Evolutionary conservation across 352 stramenopile genomes (phyloP).

Genomic region (Globisporangium acanthophoron): DNA sequence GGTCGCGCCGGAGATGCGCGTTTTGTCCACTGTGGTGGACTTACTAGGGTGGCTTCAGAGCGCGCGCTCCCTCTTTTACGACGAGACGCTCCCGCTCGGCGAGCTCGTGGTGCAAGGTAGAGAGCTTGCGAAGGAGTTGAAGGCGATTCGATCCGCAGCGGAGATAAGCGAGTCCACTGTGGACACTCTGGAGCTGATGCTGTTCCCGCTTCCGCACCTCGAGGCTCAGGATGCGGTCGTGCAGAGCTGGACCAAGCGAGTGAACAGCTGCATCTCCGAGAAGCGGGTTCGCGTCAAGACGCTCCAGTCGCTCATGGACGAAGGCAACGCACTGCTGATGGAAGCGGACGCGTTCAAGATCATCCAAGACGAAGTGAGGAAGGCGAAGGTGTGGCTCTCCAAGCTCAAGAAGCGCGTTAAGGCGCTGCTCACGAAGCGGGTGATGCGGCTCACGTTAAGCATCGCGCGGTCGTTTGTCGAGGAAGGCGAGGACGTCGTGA

Average conservation of each 20-base stretch:
- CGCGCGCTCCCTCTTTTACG: constrained; percentile 74
- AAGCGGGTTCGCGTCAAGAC: constrained; percentile 55
- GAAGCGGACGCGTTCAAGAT: constrained; percentile 74
- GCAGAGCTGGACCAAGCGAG: constrained; percentile 51
- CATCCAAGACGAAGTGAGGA: constrained; percentile 78
- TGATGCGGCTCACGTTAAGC: constrained; percentile 55
- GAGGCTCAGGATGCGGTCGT: constrained; percentile 59
- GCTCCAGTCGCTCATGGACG: constrained; percentile 49
- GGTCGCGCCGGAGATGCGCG: constrained; percentile 49
- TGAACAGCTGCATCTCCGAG: constrained; percentile 49
- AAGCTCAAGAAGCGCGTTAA: constrained; percentile 85
- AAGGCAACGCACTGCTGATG: constrained; percentile 51
- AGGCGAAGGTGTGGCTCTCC: constrained; percentile 70
- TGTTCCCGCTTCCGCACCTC: constrained; percentile 76
- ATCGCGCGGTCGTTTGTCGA: constrained; percentile 66
- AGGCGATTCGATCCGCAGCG: constrained; percentile 14
- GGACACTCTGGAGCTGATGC: constrained; percentile 37
- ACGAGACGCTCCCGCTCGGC: constrained; percentile 58
- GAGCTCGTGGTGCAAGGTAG: constrained; percentile 53
- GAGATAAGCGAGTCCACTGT: constrained; percentile 27
- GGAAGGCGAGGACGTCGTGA: constrained; percentile 73
- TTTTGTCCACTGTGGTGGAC: constrained; percentile 40
- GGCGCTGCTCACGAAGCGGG: constrained; percentile 59
- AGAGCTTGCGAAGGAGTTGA: constrained; percentile 27
- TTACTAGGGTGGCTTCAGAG: constrained; percentile 75